These are phyloP conservation scores for Kluyveromyces nonfermentans DNA, from an alignment of 805 yeast genomes.

Conservation along the genomic window DNA sequence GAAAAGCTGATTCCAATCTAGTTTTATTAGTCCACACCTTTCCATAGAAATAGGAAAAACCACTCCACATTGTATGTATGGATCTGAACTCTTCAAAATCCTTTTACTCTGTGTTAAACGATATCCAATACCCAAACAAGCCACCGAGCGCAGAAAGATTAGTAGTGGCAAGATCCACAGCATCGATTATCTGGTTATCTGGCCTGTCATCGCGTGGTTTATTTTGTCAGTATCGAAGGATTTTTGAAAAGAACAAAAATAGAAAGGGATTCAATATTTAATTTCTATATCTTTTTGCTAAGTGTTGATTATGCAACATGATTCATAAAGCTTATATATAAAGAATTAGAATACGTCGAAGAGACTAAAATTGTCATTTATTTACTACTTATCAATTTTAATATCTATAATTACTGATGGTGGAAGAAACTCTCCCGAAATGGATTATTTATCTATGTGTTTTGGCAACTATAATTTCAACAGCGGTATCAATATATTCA, in stretches of 20 bases:
- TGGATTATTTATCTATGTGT: slow-evolving; percentile 21
- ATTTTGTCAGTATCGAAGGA: neutral
- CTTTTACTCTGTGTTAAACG: slow-evolving; percentile 17
- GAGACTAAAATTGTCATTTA: neutral
- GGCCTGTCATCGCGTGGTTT: neutral
- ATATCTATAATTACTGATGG: neutral
- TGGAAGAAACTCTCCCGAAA: slow-evolving; percentile 10
- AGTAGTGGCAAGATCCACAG: neutral
- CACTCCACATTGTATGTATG: slow-evolving; percentile 46
- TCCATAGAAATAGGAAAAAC: slow-evolving; percentile 66
- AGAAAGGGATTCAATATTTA: neutral
- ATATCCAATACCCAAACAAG: slow-evolving; percentile 18
- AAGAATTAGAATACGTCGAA: too few relatives aligned
- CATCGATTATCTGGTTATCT: neutral
- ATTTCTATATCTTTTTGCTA: neutral
- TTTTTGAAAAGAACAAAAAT: neutral
- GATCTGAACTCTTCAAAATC: slow-evolving; percentile 17
- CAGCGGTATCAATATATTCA: slow-evolving; percentile 35
- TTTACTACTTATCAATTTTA: neutral
- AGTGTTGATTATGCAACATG: neutral
- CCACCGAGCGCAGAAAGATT: neutral
- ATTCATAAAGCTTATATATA: too few relatives aligned
- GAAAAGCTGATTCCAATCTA: slow-evolving; percentile 30
- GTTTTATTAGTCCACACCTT: slow-evolving; percentile 42
- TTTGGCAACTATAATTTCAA: slow-evolving; percentile 23